Evolutionary conservation across 2,329 filamentous ascomycete genomes (phyloP), one percentile per base, ranked within the genome.

Genomic region (Stemphylium beticola): DNA sequence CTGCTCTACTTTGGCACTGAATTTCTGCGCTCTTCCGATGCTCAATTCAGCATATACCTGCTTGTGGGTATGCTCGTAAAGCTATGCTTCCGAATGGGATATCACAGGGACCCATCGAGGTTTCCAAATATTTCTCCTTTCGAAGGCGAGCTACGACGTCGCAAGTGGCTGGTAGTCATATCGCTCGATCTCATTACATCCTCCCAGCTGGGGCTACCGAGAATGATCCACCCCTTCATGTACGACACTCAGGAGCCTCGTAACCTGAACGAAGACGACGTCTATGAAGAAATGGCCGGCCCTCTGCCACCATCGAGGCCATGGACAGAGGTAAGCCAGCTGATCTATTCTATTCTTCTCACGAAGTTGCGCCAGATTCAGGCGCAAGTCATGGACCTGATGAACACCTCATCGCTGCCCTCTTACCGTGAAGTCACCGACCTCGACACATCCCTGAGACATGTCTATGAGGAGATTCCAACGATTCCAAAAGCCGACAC

Each of bases 121-220:
- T 74, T 76, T 47, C 42, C 66, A 3, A 68, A 73, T 10, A 72
- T 79, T 9, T 79, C 80, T 0, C 79, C 82, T 0, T 88, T 84
- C 56, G 79, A 85, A 57, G 80, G 80, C 2, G 83, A 88, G 68
- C 81, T 87, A 77, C 80, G 86, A 22, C 79, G 86, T 4, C 80
- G 86, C 7, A 67, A 87, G 0, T 89, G 85, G 82, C 81, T 83
- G 68, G 82, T 87, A 61, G 54, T 79, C 26, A 57, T 74, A 37
- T 71, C 74, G 10, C 47, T 77, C 5, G 78, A 79, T 54, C 57
- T 78, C 2, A 64, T 76, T 9, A 58, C 74, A 4, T 77, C 77
- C 0, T 64, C 69, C 4, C 72, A 77, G 44, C 57, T 76, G 15
- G 77, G 77, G 2, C 42, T 79, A 11, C 77, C 77, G 12, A 62